These are phyloP conservation scores for Hysterangium stoloniferum DNA, from an alignment of 768 basidiomycete species.

Conservation along the genomic window DNA sequence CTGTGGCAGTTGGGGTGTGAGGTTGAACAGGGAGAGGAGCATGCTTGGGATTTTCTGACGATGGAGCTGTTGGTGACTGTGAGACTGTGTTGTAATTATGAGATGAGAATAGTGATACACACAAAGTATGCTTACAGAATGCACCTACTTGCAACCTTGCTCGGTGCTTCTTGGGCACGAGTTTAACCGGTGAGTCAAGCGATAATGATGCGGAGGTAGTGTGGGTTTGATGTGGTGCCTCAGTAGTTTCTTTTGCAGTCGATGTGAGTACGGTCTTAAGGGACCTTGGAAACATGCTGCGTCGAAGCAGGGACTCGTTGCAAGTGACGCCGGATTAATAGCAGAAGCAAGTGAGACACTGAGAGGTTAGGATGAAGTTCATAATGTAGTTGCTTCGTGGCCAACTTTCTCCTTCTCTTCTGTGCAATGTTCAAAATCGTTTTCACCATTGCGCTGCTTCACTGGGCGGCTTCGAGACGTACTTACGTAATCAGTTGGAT, in stretches of 20 bases:
- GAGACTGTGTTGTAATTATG: too few species aligned
- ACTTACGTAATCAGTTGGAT: too few species aligned
- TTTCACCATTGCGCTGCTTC: too few species aligned
- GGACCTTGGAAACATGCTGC: slow-evolving; percentile 47
- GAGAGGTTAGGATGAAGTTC: slow-evolving; percentile 60
- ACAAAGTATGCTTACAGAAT: slow-evolving; percentile 1
- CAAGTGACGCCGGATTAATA: slow-evolving; percentile 42
- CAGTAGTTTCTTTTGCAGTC: too few species aligned
- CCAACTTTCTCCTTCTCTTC: too few species aligned
- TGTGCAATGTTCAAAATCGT: too few species aligned
- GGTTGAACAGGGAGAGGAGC: neutral
- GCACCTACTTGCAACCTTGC: slow-evolving; percentile 2
- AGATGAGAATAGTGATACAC: too few species aligned
- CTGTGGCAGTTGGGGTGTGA: slow-evolving; percentile 1
- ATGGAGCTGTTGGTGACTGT: neutral
- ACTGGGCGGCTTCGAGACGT: too few species aligned
- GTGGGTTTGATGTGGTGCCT: neutral
- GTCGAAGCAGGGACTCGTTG: slow-evolving; percentile 38
- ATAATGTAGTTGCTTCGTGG: too few species aligned
- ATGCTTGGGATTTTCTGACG: neutral
- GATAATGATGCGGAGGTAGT: neutral
- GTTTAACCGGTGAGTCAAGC: neutral
- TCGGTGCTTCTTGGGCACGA: neutral
- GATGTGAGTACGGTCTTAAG: slow-evolving; percentile 25
- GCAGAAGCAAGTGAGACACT: slow-evolving; percentile 39